phyloP scores from a whole-genome alignment of 768 basidiomycete species.

The Amanita rimosa region DNA sequence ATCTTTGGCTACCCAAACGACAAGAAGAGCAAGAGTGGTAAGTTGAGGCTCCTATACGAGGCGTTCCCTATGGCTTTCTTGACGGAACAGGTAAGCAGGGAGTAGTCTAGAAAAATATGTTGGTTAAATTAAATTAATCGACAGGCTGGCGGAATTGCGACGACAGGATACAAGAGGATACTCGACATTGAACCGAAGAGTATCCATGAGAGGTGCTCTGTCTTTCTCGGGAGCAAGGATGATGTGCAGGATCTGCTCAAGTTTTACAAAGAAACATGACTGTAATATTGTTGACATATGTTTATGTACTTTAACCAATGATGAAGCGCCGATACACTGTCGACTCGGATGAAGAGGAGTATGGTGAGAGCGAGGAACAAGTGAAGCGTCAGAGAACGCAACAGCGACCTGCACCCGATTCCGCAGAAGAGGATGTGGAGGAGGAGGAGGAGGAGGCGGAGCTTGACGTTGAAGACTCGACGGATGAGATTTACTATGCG shows the following conservation, averaged over 20 bases:
- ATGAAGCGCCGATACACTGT: constrained; percentile 18
- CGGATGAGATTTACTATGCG: constrained; percentile 9
- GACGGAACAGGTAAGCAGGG: constrained; percentile 69
- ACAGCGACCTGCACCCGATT: neutral
- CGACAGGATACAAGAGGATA: constrained; percentile 89
- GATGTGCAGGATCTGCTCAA: constrained; percentile 86
- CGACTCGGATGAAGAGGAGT: constrained; percentile 17
- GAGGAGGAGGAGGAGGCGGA: too few relatives aligned
- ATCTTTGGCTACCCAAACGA: constrained; percentile 98
- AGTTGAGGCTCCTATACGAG: constrained; percentile 91
- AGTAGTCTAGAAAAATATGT: neutral
- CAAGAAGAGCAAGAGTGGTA: constrained; percentile 95
- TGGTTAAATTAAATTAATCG: constrained; percentile 7
- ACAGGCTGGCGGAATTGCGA: constrained; percentile 92
- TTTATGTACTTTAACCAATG: constrained; percentile 12
- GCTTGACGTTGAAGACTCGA: constrained; percentile 10
- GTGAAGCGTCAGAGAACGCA: constrained; percentile 1
- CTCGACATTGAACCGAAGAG: constrained; percentile 77
- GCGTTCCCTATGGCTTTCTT: constrained; percentile 97
- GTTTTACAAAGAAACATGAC: constrained; percentile 52
- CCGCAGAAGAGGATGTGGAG: constrained; percentile 6
- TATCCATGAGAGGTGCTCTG: constrained; percentile 89
- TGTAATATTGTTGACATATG: neutral
- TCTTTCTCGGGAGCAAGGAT: constrained; percentile 89
- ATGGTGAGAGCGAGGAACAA: constrained; percentile 8